phyloP scores from a whole-genome alignment of 306 rosid species.

The Cotoneaster glaucophyllus region DNA sequence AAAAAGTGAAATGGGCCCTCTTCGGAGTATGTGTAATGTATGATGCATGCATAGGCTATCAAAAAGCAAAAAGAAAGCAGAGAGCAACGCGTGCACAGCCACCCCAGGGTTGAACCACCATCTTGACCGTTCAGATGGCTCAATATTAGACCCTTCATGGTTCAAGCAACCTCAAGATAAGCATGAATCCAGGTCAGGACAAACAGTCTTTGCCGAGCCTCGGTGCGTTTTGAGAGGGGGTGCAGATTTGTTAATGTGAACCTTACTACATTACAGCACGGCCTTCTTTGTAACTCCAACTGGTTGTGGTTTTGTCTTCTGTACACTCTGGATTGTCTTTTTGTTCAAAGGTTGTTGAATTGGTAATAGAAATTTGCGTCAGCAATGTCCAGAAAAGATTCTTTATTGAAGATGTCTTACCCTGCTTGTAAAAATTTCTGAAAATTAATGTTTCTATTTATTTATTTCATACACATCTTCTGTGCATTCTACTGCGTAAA shows the following conservation, averaged over 20 bases:
- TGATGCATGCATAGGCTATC: slow-evolving; percentile 45
- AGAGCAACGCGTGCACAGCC: slow-evolving; percentile 36
- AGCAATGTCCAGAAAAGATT: neutral
- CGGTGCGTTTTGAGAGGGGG: neutral
- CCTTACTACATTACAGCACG: neutral
- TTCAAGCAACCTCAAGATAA: slow-evolving; percentile 24
- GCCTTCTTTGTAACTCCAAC: neutral
- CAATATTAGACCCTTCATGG: neutral
- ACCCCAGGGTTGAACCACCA: slow-evolving; percentile 14
- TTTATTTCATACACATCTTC: too few relatives aligned
- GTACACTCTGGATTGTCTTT: neutral
- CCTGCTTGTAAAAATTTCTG: neutral
- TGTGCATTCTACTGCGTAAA: too few relatives aligned
- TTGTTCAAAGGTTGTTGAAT: neutral
- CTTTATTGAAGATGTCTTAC: neutral
- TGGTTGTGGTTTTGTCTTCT: neutral
- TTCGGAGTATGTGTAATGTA: slow-evolving; percentile 7
- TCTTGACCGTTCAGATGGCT: slow-evolving; percentile 15
- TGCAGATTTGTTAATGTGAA: neutral
- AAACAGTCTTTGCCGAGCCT: neutral
- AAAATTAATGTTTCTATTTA: too few relatives aligned
- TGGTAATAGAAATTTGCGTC: neutral
- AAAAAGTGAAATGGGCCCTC: neutral
- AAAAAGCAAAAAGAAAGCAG: slow-evolving; percentile 6
- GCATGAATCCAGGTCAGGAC: slow-evolving; percentile 1